These are phyloP conservation scores for Fraxinus anomala DNA, from an alignment of 257 asterid species.

Conservation along the genomic window DNA sequence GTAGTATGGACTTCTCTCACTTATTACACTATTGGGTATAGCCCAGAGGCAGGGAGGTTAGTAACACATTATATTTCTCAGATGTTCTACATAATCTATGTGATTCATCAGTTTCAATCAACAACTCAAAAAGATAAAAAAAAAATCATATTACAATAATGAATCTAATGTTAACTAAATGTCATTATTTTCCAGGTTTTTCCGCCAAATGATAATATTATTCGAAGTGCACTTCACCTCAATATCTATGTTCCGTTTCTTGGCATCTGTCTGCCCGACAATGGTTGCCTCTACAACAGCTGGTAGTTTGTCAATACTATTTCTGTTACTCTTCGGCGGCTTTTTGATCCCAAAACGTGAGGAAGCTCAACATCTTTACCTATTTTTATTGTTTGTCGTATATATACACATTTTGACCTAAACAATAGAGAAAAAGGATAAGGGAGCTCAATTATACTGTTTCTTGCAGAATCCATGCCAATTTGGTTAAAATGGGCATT, in stretches of 20 bases:
- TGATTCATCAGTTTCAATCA: neutral
- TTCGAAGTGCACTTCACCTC: conserved; percentile 33
- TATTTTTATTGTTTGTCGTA: neutral
- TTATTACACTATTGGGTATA: conserved; percentile 43
- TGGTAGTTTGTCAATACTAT: conserved; percentile 20
- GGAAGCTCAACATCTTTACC: neutral
- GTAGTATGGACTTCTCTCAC: conserved; percentile 37
- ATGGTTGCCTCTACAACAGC: conserved; percentile 22
- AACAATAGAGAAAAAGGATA: neutral
- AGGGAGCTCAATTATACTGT: neutral
- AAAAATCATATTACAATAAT: neutral
- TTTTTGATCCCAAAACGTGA: conserved; percentile 32
- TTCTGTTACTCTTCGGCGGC: conserved; percentile 26
- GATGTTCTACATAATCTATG: neutral
- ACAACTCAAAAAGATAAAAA: neutral
- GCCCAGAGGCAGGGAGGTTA: conserved; percentile 36
- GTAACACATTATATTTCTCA: neutral
- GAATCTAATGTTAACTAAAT: neutral
- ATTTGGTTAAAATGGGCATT: conserved; percentile 33
- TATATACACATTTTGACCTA: neutral
- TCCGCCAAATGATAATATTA: conserved; percentile 24
- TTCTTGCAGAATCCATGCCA: conserved; percentile 36
- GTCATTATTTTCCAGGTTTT: conserved; percentile 23
- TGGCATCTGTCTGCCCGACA: conserved; percentile 29
- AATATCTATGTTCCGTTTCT: conserved; percentile 33